Evolutionary conservation across 805 yeast genomes (phyloP), one percentile per base, ranked within the genome.

Genomic region (Candida piceae): DNA sequence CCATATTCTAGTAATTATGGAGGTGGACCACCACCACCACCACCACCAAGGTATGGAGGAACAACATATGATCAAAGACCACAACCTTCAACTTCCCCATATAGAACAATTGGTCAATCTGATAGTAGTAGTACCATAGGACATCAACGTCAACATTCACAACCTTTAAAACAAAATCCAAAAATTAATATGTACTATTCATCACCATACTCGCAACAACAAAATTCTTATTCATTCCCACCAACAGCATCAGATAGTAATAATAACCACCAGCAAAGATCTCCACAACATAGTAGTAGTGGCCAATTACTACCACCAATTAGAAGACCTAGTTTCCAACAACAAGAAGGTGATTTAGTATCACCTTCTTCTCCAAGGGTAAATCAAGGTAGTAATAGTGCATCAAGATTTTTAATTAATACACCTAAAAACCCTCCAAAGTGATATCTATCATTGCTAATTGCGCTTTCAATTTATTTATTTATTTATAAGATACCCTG

Each of bases 381-480:
- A 19, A n/a, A 21, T 24, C 32, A 29, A 13, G 29, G 27, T 21
- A 29, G 38, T 29, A 43, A 40, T 27, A 29, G 38, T 24, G 44
- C 39, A 29, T 28, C 49, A 27, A 50, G 39, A 30, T 52, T 52
- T 34, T 36, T 50, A 35, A 48, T 50, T 16, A 40, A 42, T 24
- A 48, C 57, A 4, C 51, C 53, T n/a, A 43, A 40, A 28, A 46
- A 49, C 25, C 57, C 57, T n/a, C n/a, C n/a, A n/a, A n/a, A n/a
- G n/a, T n/a, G n/a, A n/a, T n/a, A n/a, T n/a, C n/a, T n/a, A n/a
- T n/a, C n/a, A n/a, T n/a, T n/a, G n/a, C n/a, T n/a, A n/a, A n/a
- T n/a, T n/a, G n/a, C n/a, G n/a, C n/a, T n/a, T n/a, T n/a, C n/a
- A n/a, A n/a, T n/a, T n/a, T n/a, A n/a, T n/a, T n/a, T n/a, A n/a